A percentile compares a stretch with the other conserved stretches of the same genome.
phyloP scores from a whole-genome alignment of 2,329 filamentous ascomycete genomes.

The Curvularia hawaiiensis region DNA sequence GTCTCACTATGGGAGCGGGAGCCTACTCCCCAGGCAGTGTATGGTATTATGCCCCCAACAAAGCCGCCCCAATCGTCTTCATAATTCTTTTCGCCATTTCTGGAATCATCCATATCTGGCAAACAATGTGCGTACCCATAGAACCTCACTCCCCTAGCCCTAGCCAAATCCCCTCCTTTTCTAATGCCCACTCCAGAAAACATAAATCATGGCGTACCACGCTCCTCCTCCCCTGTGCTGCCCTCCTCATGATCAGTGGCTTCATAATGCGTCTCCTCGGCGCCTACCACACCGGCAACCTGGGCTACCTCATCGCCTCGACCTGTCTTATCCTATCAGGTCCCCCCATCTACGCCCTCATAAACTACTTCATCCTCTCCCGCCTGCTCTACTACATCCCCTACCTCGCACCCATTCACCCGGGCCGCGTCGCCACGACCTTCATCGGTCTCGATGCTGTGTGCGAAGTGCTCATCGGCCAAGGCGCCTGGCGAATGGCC shows the following conservation, averaged over 20 bases:
- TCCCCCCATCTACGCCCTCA: slow-evolving; percentile 63
- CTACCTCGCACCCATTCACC: slow-evolving; percentile 63
- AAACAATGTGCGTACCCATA: slow-evolving; percentile 57
- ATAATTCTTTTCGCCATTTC: slow-evolving; percentile 55
- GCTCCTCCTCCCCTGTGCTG: slow-evolving; percentile 60
- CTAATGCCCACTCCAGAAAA: slow-evolving; percentile 46
- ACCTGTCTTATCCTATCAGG: slow-evolving; percentile 48
- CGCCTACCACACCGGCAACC: slow-evolving; percentile 56
- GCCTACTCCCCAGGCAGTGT: slow-evolving; percentile 42
- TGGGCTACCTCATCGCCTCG: slow-evolving; percentile 49
- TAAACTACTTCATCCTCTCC: slow-evolving; percentile 67
- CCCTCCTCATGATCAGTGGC: slow-evolving; percentile 60
- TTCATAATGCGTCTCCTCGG: slow-evolving; percentile 61
- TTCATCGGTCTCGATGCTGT: slow-evolving; percentile 60
- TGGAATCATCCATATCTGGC: slow-evolving; percentile 57
- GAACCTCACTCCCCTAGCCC: neutral
- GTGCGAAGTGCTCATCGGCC: slow-evolving; percentile 58
- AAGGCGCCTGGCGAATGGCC: slow-evolving; percentile 55
- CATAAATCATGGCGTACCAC: slow-evolving; percentile 64
- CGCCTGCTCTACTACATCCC: slow-evolving; percentile 66
- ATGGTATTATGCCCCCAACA: slow-evolving; percentile 59
- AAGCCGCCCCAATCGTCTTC: slow-evolving; percentile 60
- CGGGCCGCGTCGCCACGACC: slow-evolving; percentile 63
- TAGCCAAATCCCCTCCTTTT: neutral
- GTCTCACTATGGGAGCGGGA: slow-evolving; percentile 38